These are phyloP conservation scores for Hirschioporus abietinus DNA, from an alignment of 768 basidiomycete genomes.

Conservation along the genomic window DNA sequence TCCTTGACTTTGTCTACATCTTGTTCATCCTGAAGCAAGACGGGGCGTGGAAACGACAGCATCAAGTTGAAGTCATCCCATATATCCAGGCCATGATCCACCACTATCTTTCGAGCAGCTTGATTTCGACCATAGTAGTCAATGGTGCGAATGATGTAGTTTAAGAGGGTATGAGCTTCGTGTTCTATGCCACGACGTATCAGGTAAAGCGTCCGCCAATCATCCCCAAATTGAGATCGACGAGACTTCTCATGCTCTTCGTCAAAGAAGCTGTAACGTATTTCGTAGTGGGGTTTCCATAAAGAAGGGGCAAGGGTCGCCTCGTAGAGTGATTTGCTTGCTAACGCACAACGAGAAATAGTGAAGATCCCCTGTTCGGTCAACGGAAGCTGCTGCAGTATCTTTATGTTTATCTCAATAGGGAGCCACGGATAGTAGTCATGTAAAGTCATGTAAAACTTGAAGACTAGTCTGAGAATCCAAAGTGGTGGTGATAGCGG, in stretches of 20 bases:
- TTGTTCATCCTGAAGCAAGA: conserved; percentile 18
- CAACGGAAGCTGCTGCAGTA: conserved; percentile 30
- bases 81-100: conserved; percentile 43
- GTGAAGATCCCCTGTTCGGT: conserved; percentile 23
- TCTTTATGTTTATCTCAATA: conserved; percentile 31
- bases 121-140: conserved; percentile 30
- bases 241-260: conserved; percentile 32
- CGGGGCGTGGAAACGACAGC: conserved; percentile 29
- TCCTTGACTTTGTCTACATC: neutral
- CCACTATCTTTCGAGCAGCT: conserved; percentile 32
- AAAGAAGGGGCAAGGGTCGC: conserved; percentile 36
- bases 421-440: conserved; percentile 20
- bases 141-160: conserved; percentile 31
- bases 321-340: conserved; percentile 34
- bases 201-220: conserved; percentile 45
- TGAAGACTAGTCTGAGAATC: neutral
- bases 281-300: conserved; percentile 51
- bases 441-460: neutral
- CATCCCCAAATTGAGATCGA: conserved; percentile 20
- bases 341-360: conserved; percentile 35
- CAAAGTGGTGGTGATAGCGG: neutral
- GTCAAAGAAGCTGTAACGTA: conserved; percentile 41
- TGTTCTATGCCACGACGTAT: conserved; percentile 41
- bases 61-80: conserved; percentile 49
- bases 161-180: conserved; percentile 34